These are phyloP conservation scores for Xylaria sp. DNA, from an alignment of 2,329 filamentous ascomycete genomes.

Conservation along the genomic window DNA sequence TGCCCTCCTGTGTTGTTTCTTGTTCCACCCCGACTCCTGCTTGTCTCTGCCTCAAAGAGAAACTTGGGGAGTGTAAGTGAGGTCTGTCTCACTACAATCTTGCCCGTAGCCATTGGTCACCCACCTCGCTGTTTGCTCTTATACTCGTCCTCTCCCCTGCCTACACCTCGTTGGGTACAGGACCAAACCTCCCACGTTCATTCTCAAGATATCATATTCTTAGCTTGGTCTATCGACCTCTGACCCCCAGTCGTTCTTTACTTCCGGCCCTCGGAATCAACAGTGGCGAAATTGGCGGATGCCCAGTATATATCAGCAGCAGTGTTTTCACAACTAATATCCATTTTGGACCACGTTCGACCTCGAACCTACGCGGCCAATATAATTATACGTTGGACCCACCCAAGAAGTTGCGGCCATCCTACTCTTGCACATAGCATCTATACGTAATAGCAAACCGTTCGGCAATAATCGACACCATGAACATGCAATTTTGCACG, in stretches of 20 bases:
- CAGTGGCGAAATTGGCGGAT: constrained; percentile 30
- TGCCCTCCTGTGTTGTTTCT: constrained; percentile 49
- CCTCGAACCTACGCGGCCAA: constrained; percentile 24
- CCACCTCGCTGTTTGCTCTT: constrained; percentile 44
- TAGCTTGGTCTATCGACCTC: constrained; percentile 41
- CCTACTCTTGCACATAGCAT: constrained; percentile 33
- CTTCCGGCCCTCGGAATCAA: constrained; percentile 19
- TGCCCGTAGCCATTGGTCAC: constrained; percentile 40
- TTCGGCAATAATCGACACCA: constrained; percentile 35
- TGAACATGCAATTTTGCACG: constrained; percentile 48
- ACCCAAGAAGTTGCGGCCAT: constrained; percentile 23
- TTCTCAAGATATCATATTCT: constrained; percentile 42
- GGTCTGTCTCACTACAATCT: constrained; percentile 49
- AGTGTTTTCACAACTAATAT: constrained; percentile 34
- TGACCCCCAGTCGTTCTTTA: constrained; percentile 51
- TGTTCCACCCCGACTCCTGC: constrained; percentile 49
- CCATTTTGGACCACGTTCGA: constrained; percentile 25
- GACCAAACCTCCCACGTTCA: constrained; percentile 46
- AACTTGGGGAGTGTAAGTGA: constrained; percentile 46
- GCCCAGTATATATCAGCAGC: constrained; percentile 39
- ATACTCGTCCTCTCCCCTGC: constrained; percentile 42
- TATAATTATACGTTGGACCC: constrained; percentile 31
- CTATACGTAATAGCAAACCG: constrained; percentile 37
- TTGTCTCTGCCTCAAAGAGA: constrained; percentile 49
- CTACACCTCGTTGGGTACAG: constrained; percentile 35